Evolutionary conservation across 2,329 filamentous ascomycete genomes (phyloP).

Genomic region (Calcarisporium arbuscula): DNA sequence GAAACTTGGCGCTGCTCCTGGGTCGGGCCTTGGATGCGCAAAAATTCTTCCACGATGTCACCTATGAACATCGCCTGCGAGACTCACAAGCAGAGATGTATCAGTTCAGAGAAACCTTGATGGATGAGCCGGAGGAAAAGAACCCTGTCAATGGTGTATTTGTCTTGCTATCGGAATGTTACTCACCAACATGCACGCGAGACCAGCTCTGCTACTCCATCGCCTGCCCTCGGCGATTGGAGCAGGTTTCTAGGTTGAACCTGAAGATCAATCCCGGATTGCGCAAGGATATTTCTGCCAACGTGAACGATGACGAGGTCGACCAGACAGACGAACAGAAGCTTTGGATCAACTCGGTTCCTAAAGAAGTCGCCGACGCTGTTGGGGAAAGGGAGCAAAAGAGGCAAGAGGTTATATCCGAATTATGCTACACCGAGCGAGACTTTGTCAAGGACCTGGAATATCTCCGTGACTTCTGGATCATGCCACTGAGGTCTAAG

Average conservation of each 20-base stretch:
- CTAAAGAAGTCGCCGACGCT: constrained; percentile 87
- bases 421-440: constrained; percentile 96
- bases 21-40: constrained; percentile 92
- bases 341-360: constrained; percentile 97
- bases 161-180: constrained; percentile 91
- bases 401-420: constrained; percentile 94
- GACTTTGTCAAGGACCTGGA: constrained; percentile 99
- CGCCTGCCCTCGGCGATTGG: constrained; percentile 84
- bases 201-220: constrained; percentile 98
- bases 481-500: constrained; percentile 77
- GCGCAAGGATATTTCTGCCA: constrained; percentile 53
- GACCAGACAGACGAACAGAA: constrained; percentile 93
- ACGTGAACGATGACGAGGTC: constrained; percentile 68
- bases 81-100: constrained; percentile 95
- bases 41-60: constrained; percentile 99
- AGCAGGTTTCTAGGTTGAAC: constrained; percentile 92
- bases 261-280: constrained; percentile 87
- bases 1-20: constrained; percentile 85
- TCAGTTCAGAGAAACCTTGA: constrained; percentile 88
- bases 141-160: constrained; percentile 86
- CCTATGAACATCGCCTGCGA: constrained; percentile 90
- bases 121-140: constrained; percentile 73
- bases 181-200: constrained; percentile 92
- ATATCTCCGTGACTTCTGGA: constrained; percentile 98
- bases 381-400: constrained; percentile 92